Conservation (phyloP, 306 rosid species). For the Lathyrus tuberosus region DNA sequence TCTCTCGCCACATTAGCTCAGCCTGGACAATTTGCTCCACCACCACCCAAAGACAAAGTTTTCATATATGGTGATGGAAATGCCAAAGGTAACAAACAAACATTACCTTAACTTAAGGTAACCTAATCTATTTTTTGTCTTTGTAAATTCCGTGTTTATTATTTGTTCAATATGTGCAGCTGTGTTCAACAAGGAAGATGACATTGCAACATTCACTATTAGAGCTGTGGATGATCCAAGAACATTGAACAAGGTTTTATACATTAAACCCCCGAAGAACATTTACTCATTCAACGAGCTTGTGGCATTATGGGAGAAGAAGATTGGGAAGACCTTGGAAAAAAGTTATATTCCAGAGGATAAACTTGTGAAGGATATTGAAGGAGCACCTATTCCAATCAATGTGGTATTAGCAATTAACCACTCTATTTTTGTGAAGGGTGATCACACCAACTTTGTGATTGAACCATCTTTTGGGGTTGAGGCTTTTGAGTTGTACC, state of each 20-base stretch:
- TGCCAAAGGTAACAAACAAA: conserved; percentile 55
- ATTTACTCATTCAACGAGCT: too few relatives aligned
- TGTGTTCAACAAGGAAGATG: too few relatives aligned
- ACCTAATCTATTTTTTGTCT: neutral
- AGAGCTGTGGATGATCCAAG: too few relatives aligned
- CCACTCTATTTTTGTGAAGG: conserved; percentile 77
- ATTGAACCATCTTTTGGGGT: conserved; percentile 46
- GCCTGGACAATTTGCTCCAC: conserved; percentile 69
- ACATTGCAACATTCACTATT: too few relatives aligned
- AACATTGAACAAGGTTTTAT: too few relatives aligned
- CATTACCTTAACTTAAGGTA: neutral
- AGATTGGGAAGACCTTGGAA: conserved; percentile 60
- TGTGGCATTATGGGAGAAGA: too few relatives aligned
- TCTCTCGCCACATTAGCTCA: conserved; percentile 74
- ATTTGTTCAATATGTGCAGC: neutral
- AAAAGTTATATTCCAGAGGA: conserved; percentile 69
- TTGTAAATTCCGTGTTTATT: too few relatives aligned
- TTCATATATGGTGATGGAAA: conserved; percentile 72
- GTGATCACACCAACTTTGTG: conserved; percentile 83
- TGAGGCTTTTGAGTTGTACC: too few relatives aligned
- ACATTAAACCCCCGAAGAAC: too few relatives aligned
- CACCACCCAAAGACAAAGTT: conserved; percentile 85
- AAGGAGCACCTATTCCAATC: conserved; percentile 73
- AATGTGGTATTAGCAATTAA: conserved; percentile 64
- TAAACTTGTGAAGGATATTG: conserved; percentile 69